These are phyloP conservation scores for Dendrobium nobile DNA, from an alignment of 106 monocot species.

Conservation along the genomic window DNA sequence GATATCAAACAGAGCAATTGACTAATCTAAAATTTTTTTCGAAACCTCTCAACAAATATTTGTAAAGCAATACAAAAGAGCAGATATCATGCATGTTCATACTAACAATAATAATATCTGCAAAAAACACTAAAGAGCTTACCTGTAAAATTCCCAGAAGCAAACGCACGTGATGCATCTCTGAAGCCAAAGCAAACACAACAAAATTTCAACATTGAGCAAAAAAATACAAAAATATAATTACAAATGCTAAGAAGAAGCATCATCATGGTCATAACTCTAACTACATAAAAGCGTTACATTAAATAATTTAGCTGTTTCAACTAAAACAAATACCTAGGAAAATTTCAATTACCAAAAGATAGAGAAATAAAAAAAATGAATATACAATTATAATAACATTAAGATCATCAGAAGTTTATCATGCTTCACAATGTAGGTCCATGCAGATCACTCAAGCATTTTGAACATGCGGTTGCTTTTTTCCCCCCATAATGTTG, in stretches of 20 bases:
- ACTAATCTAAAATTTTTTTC: not conserved
- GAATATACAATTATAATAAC: not conserved
- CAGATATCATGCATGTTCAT: not conserved
- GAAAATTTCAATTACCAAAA: not conserved
- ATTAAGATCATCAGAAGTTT: not conserved
- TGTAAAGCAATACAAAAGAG: not conserved
- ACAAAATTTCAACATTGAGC: slow-evolving; percentile 17
- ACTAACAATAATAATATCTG: not conserved
- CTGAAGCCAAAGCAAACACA: slow-evolving; percentile 28
- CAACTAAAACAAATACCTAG: not conserved
- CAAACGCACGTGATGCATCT: slow-evolving; percentile 96
- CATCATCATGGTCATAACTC: not conserved
- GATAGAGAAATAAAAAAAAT: not conserved
- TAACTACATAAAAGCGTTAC: not conserved
- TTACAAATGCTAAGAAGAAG: not conserved
- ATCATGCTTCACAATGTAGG: not conserved
- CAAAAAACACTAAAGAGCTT: slow-evolving; percentile 10
- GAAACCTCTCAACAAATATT: slow-evolving; percentile 3
- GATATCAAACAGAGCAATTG: not conserved
- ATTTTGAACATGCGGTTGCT: not conserved
- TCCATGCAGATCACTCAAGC: not conserved
- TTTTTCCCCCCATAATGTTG: not conserved
- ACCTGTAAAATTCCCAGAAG: slow-evolving; percentile 99
- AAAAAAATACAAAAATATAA: not conserved
- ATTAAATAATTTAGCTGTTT: not conserved